These are phyloP conservation scores for Linum lewisii DNA, from an alignment of 345 rosid genomes.

Conservation along the genomic window DNA sequence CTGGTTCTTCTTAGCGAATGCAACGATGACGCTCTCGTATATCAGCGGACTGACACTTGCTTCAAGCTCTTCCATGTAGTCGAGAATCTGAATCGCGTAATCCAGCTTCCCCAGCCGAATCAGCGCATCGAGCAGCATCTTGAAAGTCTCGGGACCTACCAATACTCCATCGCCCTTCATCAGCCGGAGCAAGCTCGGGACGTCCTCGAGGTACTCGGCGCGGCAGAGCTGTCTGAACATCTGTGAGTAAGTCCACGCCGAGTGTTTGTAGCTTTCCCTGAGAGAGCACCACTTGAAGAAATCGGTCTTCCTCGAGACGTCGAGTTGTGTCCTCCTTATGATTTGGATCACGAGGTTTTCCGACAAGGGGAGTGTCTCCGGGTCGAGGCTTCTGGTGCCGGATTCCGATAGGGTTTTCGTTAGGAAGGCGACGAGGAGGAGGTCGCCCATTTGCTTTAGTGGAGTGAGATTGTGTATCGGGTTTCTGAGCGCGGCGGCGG, in stretches of 20 bases:
- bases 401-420: conserved; percentile 51
- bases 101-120: conserved; percentile 54
- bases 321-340: conserved; percentile 44
- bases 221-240: conserved; percentile 53
- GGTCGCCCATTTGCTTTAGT: conserved; percentile 30
- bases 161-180: conserved; percentile 58
- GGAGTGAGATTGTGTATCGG: neutral
- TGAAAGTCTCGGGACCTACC: conserved; percentile 46
- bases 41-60: conserved; percentile 31
- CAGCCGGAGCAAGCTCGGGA: conserved; percentile 40
- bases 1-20: conserved; percentile 53
- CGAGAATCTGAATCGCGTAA: conserved; percentile 56
- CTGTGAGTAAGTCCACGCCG: conserved; percentile 50
- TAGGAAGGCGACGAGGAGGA: conserved; percentile 52
- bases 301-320: conserved; percentile 46
- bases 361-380: conserved; percentile 43
- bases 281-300: conserved; percentile 62
- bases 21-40: conserved; percentile 59
- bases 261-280: conserved; percentile 49
- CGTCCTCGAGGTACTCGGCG: conserved; percentile 46
- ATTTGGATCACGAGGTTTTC: conserved; percentile 58
- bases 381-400: conserved; percentile 55
- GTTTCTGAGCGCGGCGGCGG: neutral
- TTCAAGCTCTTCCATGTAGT: conserved; percentile 62
- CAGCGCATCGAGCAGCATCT: conserved; percentile 45